phyloP scores from a whole-genome alignment of 2,329 filamentous ascomycete species.

The Paraconiothyrium sp. region DNA sequence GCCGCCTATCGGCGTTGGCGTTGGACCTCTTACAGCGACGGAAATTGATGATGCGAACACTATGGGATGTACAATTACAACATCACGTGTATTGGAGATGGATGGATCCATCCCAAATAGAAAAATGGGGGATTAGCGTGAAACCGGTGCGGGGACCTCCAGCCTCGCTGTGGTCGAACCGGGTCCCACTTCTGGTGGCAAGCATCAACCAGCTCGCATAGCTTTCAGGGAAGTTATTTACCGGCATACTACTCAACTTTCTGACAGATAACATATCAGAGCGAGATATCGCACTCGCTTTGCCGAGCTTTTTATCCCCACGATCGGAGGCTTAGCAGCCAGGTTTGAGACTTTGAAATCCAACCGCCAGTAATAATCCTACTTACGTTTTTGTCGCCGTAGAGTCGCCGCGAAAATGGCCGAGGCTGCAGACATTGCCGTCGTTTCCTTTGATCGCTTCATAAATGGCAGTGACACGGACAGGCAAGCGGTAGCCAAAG shows the following conservation, averaged over 20 bases:
- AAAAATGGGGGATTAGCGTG: background rate
- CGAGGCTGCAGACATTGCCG: conserved; percentile 31
- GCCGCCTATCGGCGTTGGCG: background rate
- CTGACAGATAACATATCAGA: background rate
- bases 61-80: background rate
- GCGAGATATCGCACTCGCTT: background rate
- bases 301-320: background rate
- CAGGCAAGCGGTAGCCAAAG: conserved; percentile 32
- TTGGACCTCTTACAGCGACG: background rate
- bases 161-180: background rate
- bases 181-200: conserved; percentile 6
- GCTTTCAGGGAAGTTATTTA: background rate
- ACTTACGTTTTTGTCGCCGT: background rate
- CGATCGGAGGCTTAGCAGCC: background rate
- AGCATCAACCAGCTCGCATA: background rate
- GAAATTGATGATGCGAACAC: background rate
- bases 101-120: background rate
- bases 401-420: conserved; percentile 14
- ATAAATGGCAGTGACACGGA: conserved; percentile 32
- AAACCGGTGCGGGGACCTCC: conserved; percentile 3
- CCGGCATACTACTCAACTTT: background rate
- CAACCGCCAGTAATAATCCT: background rate
- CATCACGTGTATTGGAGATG: background rate
- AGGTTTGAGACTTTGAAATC: background rate
- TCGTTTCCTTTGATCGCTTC: conserved; percentile 39